phyloP scores from a whole-genome alignment of 768 basidiomycete species.

The Russula sp. region DNA sequence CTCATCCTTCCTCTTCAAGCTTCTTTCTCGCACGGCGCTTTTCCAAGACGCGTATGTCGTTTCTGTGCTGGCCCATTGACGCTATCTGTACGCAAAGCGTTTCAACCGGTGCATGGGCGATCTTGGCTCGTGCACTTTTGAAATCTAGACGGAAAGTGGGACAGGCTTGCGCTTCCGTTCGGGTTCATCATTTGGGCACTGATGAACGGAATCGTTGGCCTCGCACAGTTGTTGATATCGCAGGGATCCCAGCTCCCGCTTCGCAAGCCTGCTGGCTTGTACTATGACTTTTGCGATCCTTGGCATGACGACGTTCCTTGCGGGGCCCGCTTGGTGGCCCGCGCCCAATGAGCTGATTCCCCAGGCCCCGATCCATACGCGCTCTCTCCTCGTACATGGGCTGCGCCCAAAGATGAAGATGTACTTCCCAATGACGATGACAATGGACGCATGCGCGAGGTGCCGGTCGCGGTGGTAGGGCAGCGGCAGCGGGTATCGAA shows the following conservation, averaged over 20 bases:
- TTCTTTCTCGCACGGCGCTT: conserved; percentile 51
- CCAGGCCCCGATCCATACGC: conserved; percentile 90
- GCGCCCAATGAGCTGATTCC: conserved; percentile 83
- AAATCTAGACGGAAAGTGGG: conserved; percentile 83
- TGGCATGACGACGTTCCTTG: conserved; percentile 83
- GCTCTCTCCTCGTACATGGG: conserved; percentile 68
- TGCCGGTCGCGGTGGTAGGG: conserved; percentile 74
- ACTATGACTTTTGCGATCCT: conserved; percentile 86
- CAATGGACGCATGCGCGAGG: conserved; percentile 32
- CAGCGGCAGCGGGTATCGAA: conserved; percentile 95
- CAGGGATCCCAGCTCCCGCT: conserved; percentile 86
- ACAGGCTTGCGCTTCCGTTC: conserved; percentile 83
- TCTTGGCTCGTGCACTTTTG: conserved; percentile 85
- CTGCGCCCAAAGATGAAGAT: conserved; percentile 30
- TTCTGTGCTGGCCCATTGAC: conserved; percentile 68
- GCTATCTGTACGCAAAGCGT: conserved; percentile 61
- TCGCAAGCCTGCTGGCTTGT: conserved; percentile 82
- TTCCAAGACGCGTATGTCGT: conserved; percentile 69
- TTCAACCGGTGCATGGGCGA: conserved; percentile 62
- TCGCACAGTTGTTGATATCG: conserved; percentile 73
- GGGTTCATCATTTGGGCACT: conserved; percentile 77
- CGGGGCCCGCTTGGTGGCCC: conserved; percentile 78
- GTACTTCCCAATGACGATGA: conserved; percentile 29
- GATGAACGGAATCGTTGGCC: background rate
- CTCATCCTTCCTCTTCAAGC: conserved; percentile 70